Conservation (phyloP, 495 filamentous ascomycete species). For the Penicillium ochrochloron region DNA sequence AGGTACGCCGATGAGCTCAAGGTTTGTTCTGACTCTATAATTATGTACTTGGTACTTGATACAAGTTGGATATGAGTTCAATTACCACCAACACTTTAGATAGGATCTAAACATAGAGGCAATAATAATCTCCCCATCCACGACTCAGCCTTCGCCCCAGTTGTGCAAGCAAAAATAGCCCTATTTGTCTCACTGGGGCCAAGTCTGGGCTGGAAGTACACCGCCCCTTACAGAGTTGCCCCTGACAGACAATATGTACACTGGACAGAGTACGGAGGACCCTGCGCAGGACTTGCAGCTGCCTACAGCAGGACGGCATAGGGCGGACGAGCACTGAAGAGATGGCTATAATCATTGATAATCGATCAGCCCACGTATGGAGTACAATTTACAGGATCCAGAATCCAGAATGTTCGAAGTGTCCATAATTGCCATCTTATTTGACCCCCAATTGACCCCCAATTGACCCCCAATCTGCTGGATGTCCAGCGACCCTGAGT, state of each 20-base stretch:
- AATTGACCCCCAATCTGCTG: background rate
- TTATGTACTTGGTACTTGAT: background rate
- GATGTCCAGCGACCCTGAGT: no score
- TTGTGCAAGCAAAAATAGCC: constrained; percentile 4
- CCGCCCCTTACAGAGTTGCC: constrained; percentile 18
- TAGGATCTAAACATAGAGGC: no score
- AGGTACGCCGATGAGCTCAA: background rate
- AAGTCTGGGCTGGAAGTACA: background rate
- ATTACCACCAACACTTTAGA: no score
- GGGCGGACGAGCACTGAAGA: background rate
- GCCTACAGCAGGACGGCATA: background rate
- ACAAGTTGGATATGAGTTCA: background rate
- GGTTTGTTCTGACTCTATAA: background rate
- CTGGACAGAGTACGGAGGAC: background rate
- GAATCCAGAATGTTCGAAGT: background rate
- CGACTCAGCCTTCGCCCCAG: constrained; percentile 7
- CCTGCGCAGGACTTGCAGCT: background rate
- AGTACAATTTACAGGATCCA: background rate
- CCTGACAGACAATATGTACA: background rate
- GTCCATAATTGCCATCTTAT: background rate
- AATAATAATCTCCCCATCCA: background rate
- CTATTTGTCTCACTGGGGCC: constrained; percentile 15
- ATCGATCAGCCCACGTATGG: background rate
- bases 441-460: background rate
- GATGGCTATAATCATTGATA: background rate